These are phyloP conservation scores for Brassica incana DNA, from an alignment of 345 rosid genomes.

Conservation along the genomic window DNA sequence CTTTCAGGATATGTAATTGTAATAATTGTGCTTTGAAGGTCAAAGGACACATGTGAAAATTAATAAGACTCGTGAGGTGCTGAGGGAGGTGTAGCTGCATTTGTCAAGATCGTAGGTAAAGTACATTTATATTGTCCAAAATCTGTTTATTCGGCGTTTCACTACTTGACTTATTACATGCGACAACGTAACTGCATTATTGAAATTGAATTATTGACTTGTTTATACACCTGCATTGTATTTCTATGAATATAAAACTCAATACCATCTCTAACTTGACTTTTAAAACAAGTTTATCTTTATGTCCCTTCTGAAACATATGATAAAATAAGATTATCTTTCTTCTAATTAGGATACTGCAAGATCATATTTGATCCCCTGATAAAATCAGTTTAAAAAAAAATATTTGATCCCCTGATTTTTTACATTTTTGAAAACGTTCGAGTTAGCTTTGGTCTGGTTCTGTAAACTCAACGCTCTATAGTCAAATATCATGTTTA, in stretches of 20 bases:
- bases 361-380: background rate
- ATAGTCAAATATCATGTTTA: background rate
- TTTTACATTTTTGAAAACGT: background rate
- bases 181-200: conserved; percentile 23
- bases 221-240: conserved; percentile 10
- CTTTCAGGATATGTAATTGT: background rate
- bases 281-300: conserved; percentile 5
- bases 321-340: background rate
- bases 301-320: background rate
- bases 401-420: too few species aligned
- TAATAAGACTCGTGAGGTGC: conserved; percentile 34
- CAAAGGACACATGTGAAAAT: conserved; percentile 36
- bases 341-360: background rate
- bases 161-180: conserved; percentile 28
- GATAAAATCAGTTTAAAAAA: background rate
- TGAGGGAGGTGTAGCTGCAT: background rate
- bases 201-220: conserved; percentile 23
- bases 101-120: conserved; percentile 41
- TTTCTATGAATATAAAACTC: background rate
- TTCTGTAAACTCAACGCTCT: background rate
- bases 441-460: background rate
- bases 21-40: conserved; percentile 25
- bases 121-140: conserved; percentile 30
- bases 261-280: background rate
- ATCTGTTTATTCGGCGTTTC: conserved; percentile 31